Percentiles rank a stretch among this genome's conserved stretches.
These are phyloP conservation scores for Canavalia ensiformis DNA, from an alignment of 306 rosid species.

Conservation along the genomic window DNA sequence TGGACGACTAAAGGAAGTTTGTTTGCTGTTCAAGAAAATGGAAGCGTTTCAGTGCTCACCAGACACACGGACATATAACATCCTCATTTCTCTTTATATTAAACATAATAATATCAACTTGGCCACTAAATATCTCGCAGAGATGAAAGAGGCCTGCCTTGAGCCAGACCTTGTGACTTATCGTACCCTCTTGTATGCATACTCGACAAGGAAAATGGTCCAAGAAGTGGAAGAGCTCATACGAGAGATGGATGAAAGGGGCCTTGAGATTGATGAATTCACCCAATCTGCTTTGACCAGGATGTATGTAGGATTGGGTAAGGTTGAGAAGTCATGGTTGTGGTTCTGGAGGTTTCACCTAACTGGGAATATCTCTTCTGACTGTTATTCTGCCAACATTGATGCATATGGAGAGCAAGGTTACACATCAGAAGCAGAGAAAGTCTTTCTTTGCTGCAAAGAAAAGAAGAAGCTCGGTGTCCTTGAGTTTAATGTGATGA, in stretches of 20 bases:
- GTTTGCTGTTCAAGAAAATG: conserved; percentile 71
- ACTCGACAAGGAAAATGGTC: conserved; percentile 79
- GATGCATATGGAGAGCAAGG: conserved; percentile 87
- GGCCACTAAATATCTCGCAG: conserved; percentile 65
- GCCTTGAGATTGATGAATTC: conserved; percentile 76
- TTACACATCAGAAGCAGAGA: conserved; percentile 73
- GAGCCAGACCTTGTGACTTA: conserved; percentile 75
- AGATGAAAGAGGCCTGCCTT: conserved; percentile 70
- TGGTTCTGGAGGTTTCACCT: conserved; percentile 81
- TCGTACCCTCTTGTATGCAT: conserved; percentile 75
- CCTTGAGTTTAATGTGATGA: conserved; percentile 60
- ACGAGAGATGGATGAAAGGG: conserved; percentile 73
- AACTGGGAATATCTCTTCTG: conserved; percentile 67
- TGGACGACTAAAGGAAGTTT: conserved; percentile 63
- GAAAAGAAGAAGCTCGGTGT: conserved; percentile 67
- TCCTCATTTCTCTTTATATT: conserved; percentile 68
- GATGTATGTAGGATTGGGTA: conserved; percentile 73
- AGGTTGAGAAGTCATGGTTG: conserved; percentile 77
- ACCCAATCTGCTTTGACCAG: conserved; percentile 82
- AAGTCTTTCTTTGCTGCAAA: conserved; percentile 72
- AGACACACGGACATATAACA: conserved; percentile 80
- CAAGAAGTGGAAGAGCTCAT: conserved; percentile 67
- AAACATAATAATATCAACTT: conserved; percentile 64
- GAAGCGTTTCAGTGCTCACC: conserved; percentile 70
- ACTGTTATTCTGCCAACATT: conserved; percentile 80